Conservation (phyloP, 2,329 filamentous ascomycete genomes). For the Rachicladosporium sp. region DNA sequence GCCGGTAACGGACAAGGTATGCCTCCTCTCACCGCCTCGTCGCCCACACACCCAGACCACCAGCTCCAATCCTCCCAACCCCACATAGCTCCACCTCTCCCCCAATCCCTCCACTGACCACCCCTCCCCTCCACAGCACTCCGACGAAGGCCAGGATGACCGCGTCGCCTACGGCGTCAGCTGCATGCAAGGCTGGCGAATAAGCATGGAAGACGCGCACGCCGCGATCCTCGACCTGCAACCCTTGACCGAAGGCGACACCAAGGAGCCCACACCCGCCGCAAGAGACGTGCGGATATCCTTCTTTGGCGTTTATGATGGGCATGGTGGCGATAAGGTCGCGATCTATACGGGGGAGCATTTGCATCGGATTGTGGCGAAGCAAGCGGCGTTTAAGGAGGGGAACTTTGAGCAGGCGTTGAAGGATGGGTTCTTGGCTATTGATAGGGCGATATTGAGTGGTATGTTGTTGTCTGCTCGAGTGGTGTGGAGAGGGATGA, state of each 20-base stretch:
- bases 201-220: slow-evolving; percentile 98
- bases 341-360: slow-evolving; percentile 85
- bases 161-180: slow-evolving; percentile 87
- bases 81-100: slow-evolving; percentile 1
- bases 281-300: slow-evolving; percentile 63
- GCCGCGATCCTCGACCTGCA: slow-evolving; percentile 80
- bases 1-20: slow-evolving; percentile 97
- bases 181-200: slow-evolving; percentile 99
- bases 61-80: not conserved
- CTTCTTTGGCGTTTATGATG: slow-evolving; percentile 97
- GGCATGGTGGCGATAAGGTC: slow-evolving; percentile 93
- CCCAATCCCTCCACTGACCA: slow-evolving; percentile 3
- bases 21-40: slow-evolving; percentile 14
- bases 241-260: slow-evolving; percentile 37
- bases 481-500: not conserved
- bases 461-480: slow-evolving; percentile 44
- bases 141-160: slow-evolving; percentile 82
- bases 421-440: slow-evolving; percentile 94
- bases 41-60: not conserved
- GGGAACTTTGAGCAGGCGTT: slow-evolving; percentile 90
- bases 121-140: slow-evolving; percentile 47
- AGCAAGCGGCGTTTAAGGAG: slow-evolving; percentile 85
- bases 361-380: slow-evolving; percentile 85
- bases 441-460: slow-evolving; percentile 87
- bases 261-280: slow-evolving; percentile 40